Base-by-base conservation (phyloP, 192 early-diverging fungal species). In the Jimgerdemannia flammicorona region DNA sequence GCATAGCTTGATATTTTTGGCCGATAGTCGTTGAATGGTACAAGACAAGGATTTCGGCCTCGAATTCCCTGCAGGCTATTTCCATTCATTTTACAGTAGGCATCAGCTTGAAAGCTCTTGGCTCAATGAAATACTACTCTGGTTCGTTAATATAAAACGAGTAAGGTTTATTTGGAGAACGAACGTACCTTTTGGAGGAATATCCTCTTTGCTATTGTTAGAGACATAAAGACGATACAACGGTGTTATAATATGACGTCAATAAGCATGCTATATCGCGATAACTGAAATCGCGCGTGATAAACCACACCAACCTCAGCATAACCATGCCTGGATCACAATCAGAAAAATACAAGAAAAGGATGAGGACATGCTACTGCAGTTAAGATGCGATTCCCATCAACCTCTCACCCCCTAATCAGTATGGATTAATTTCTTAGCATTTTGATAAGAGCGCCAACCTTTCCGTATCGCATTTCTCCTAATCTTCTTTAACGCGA, bases 21-120 rank as follows among this genome's bases (percentile, higher is more conserved):
- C 89, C 89, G 72, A 98, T 98, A 4, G 96, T 98, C 0, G 96
- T 96, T 43, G 92, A 93, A 79, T 97, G 95, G 78, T 94, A 96
- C 10, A 98, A 82, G 0, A 98, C 91, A 43, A 95, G 82, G n/a
- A 98, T 88, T 79, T 98, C 96, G 39, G 96, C 96, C 76, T 96
- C 96, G 80, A 96, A 97, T 73, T 89, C 88, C 67, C 86, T 78
- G 10, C 85, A 84, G 0, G 89, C 91, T 67, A 81, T 84, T 9
- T 92, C 87, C 14, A 59, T 10, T 14, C 6, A 59, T 14, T 10
- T 59, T 59, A 59, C 8, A 10, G 49, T 59, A 6, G 49, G 14
- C 29, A 59, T 59, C 14, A 59, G 49, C 14, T 59, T 10, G 6
- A 14, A 6, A 59, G 49, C 49, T 14, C 14, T 59, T 6, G 49